phyloP scores from a whole-genome alignment of 805 yeast species.

The Ogataea ganodermae region DNA sequence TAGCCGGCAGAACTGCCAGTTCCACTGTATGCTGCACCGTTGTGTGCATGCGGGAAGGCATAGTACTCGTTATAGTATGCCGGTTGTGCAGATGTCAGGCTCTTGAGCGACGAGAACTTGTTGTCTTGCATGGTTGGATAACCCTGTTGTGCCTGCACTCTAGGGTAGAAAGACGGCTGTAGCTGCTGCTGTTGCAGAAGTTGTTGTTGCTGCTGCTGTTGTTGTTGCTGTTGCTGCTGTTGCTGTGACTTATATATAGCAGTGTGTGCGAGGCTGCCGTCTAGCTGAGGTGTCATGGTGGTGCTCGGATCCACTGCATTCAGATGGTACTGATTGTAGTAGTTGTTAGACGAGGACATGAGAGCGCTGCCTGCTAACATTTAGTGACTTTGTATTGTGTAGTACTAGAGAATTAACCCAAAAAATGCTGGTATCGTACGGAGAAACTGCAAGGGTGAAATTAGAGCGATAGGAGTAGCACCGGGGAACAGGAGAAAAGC shows the following conservation, averaged over 20 bases:
- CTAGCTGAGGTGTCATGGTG: slow-evolving; percentile 1
- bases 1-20: neutral
- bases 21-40: neutral
- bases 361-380: slow-evolving; percentile 6
- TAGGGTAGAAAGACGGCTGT: neutral
- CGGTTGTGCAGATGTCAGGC: neutral
- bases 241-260: neutral
- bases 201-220: slow-evolving; percentile 9
- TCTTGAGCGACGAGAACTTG: neutral
- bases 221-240: slow-evolving; percentile 6
- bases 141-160: slow-evolving; percentile 1
- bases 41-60: neutral
- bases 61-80: neutral
- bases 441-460: too few relatives aligned
- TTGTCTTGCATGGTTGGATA: neutral
- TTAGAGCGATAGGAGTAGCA: too few relatives aligned
- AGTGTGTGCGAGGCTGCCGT: neutral
- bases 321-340: slow-evolving; percentile 8
- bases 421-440: too few relatives aligned
- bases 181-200: slow-evolving; percentile 7
- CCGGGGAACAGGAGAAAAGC: neutral
- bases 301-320: slow-evolving; percentile 4
- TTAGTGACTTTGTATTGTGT: neutral
- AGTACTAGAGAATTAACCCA: neutral
- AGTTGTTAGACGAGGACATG: slow-evolving; percentile 8